Conservation (phyloP, 78 protist species). For the Pelomyxa schiedti region DNA sequence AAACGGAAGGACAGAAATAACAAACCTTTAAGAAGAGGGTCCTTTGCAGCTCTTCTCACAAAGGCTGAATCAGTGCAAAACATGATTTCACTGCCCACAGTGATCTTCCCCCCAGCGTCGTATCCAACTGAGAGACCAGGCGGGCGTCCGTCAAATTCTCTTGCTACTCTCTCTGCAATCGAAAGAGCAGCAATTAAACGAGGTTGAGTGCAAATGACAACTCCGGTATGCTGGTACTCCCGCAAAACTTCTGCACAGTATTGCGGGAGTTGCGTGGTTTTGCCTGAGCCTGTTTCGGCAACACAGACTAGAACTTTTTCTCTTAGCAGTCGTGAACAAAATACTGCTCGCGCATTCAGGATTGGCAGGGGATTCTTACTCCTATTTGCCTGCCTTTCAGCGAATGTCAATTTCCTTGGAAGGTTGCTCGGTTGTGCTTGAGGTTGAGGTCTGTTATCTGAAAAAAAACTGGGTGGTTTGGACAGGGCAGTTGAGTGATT, state of each 20-base stretch:
- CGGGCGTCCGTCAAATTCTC: background rate
- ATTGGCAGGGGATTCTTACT: no score
- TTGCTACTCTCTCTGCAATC: constrained; percentile 43
- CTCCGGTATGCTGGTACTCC: no score
- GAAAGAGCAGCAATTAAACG: constrained; percentile 43
- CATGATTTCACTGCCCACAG: background rate
- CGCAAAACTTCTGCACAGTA: background rate
- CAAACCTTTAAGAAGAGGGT: background rate
- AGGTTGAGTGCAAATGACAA: constrained; percentile 53
- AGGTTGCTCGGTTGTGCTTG: no score
- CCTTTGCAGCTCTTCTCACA: background rate
- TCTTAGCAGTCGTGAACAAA: constrained; percentile 29
- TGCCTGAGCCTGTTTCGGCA: constrained; percentile 64
- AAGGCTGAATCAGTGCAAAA: background rate
- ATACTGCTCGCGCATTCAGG: constrained; percentile 49
- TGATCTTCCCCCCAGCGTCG: background rate
- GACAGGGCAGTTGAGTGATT: no score
- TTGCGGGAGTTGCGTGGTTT: constrained; percentile 54
- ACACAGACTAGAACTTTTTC: constrained; percentile 37
- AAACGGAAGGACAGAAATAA: no score
- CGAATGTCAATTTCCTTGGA: no score
- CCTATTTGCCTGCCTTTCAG: no score
- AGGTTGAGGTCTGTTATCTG: no score
- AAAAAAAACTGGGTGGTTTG: no score
- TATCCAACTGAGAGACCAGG: background rate